A percentile compares a stretch with the other conserved stretches of the same genome.
These are phyloP conservation scores for Turritis glabra DNA, from an alignment of 345 rosid species.

Conservation along the genomic window DNA sequence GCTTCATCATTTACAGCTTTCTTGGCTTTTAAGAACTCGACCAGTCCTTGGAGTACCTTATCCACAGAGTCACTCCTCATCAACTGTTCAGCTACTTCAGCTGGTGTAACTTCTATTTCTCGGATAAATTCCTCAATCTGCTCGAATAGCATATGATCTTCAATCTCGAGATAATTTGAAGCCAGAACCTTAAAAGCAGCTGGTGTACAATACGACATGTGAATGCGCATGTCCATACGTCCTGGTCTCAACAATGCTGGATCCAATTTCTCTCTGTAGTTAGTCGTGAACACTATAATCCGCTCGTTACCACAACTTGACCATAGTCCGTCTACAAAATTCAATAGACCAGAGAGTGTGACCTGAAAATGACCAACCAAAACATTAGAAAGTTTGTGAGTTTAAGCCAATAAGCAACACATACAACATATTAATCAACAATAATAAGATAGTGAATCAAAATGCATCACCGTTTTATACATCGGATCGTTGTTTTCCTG, in stretches of 20 bases:
- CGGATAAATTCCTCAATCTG: constrained; percentile 40
- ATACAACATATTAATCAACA: background rate
- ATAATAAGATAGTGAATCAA: background rate
- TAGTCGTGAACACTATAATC: constrained; percentile 72
- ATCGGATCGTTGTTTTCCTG: background rate
- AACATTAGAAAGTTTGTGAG: background rate
- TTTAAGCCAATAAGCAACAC: background rate
- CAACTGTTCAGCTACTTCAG: constrained; percentile 54
- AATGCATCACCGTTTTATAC: constrained; percentile 18
- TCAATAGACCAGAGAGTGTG: constrained; percentile 55
- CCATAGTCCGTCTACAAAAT: constrained; percentile 70
- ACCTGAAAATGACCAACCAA: constrained; percentile 26
- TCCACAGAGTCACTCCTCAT: constrained; percentile 47
- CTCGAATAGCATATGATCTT: constrained; percentile 33
- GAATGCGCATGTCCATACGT: constrained; percentile 70
- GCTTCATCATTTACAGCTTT: constrained; percentile 25
- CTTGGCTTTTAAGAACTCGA: constrained; percentile 37
- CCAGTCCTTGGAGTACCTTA: constrained; percentile 36
- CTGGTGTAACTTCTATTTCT: constrained; percentile 43
- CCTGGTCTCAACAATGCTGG: constrained; percentile 66
- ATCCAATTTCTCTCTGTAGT: constrained; percentile 60
- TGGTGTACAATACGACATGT: constrained; percentile 59
- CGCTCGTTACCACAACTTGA: constrained; percentile 67
- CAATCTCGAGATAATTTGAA: constrained; percentile 44
- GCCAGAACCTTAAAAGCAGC: constrained; percentile 43